Evolutionary conservation across 345 rosid species (phyloP).

Genomic region (Ailanthus altissimus): DNA sequence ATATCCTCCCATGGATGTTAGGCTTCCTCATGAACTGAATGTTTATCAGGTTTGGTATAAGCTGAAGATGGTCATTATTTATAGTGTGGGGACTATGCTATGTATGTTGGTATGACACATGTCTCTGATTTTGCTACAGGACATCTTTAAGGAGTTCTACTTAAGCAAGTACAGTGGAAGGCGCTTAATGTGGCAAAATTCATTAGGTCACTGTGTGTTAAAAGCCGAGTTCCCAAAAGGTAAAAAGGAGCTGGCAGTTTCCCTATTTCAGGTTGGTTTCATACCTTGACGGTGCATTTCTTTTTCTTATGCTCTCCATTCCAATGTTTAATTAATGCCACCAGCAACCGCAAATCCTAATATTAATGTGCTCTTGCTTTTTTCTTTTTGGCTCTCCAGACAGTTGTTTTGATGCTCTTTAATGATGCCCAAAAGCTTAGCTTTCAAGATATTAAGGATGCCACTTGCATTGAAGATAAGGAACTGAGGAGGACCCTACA

Average conservation of each 20-base stretch:
- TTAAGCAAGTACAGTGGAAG: constrained; percentile 96
- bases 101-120: constrained; percentile 3
- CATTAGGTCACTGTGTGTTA: constrained; percentile 94
- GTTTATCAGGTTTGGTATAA: constrained; percentile 82
- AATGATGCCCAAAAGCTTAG: constrained; percentile 90
- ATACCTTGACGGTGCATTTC: constrained; percentile 2
- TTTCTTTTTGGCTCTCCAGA: constrained; percentile 44
- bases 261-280: constrained; percentile 85
- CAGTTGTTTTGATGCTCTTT: constrained; percentile 96
- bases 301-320: neutral
- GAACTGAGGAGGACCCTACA: constrained; percentile 92
- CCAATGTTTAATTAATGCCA: neutral
- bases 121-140: constrained; percentile 47
- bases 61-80: constrained; percentile 18
- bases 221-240: constrained; percentile 89
- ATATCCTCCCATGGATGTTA: constrained; percentile 97
- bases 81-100: neutral
- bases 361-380: constrained; percentile 15
- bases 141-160: constrained; percentile 96
- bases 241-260: constrained; percentile 95
- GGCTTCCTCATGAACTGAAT: constrained; percentile 97
- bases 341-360: constrained; percentile 15
- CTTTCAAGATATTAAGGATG: constrained; percentile 88
- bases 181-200: constrained; percentile 97
- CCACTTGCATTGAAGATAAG: constrained; percentile 93